A percentile compares a stretch with the other conserved stretches of the same genome.
These are phyloP conservation scores for Lonicera japonica DNA, from an alignment of 129 eudicot genomes.

Conservation along the genomic window DNA sequence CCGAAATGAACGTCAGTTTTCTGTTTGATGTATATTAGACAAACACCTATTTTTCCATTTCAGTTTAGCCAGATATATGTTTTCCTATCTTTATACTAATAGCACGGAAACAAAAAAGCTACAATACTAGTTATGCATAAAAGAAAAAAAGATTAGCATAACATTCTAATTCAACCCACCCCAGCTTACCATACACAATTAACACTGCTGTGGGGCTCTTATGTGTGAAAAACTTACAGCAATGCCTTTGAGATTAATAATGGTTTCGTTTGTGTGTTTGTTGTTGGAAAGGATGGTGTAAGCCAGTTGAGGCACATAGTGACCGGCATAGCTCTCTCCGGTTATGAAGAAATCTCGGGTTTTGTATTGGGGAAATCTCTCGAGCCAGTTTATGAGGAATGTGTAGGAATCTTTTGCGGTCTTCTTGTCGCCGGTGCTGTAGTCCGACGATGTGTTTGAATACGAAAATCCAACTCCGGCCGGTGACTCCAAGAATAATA, in stretches of 20 bases:
- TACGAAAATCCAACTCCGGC: constrained; percentile 7
- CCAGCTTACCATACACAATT: too few relatives aligned
- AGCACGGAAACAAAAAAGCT: too few relatives aligned
- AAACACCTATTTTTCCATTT: too few relatives aligned
- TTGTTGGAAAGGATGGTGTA: constrained; percentile 15
- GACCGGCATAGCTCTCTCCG: constrained; percentile 18
- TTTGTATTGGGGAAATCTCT: constrained; percentile 20
- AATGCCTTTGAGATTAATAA: constrained; percentile 22
- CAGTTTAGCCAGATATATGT: too few relatives aligned
- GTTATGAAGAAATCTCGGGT: constrained; percentile 14
- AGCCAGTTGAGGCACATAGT: background rate
- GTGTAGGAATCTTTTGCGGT: constrained; percentile 18
- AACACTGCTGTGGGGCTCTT: too few relatives aligned
- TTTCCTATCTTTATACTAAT: too few relatives aligned
- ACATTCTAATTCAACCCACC: too few relatives aligned
- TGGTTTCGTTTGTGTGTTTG: constrained; percentile 6
- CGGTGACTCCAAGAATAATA: constrained; percentile 1
- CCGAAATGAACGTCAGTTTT: too few relatives aligned
- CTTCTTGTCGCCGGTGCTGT: constrained; percentile 1
- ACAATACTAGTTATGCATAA: too few relatives aligned
- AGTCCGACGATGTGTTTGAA: background rate
- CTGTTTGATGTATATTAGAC: too few relatives aligned
- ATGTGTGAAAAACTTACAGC: constrained; percentile 13
- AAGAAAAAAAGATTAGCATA: too few relatives aligned
- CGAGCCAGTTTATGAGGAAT: constrained; percentile 18